Evolutionary conservation across 768 basidiomycete species (phyloP), one percentile per base, ranked within the genome.

Genomic region (Tulasnella sp.): DNA sequence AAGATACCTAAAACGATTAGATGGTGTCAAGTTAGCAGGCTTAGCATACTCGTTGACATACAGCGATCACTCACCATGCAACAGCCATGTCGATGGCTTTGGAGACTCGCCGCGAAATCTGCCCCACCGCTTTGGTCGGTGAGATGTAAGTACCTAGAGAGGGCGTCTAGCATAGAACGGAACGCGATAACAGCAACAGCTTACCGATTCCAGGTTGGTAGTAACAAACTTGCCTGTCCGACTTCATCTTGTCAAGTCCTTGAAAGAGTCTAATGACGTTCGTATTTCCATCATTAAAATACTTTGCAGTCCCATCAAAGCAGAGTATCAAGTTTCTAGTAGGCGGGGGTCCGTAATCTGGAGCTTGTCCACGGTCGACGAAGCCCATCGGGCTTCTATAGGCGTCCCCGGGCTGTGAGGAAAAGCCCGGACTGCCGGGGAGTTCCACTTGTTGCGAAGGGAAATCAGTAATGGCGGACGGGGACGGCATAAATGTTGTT

Each of bases 151-250:
- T 75, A 5, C 74, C 74, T 75, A 25, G 17, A 40, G 8, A 40
- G n/a, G 17, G 17, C 8, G 1, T 12, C 8, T n/a, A 2, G n/a
- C 17, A 36, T 12, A 37, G 19, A 25, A 54, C 8, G 15, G 8
- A 22, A 54, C 8, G 52, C 25, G 52, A n/a, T 3, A 25, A n/a
- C 22, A 31, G 40, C 40, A 15, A 40, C 40, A 38, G 15, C 12
- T 42, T 9, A 42, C 52, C 49, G 3, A 75, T 67, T 9, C 81
- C 38, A 58, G 89, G 91, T 85, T 93, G 91, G 81, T 93, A 93
- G 79, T 93, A 93, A 0, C 91, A 90, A 80, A 91, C 84, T 79
- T 93, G 91, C 72, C 89, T 83, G 15, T 80, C 78, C 29, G 84
- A 84, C 78, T 89, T 86, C 71, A 90, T 89, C 81, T 77, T 77